Evolutionary conservation across 768 basidiomycete genomes (phyloP), one percentile per base, ranked within the genome.

Genomic region (Lentinula raphanica): DNA sequence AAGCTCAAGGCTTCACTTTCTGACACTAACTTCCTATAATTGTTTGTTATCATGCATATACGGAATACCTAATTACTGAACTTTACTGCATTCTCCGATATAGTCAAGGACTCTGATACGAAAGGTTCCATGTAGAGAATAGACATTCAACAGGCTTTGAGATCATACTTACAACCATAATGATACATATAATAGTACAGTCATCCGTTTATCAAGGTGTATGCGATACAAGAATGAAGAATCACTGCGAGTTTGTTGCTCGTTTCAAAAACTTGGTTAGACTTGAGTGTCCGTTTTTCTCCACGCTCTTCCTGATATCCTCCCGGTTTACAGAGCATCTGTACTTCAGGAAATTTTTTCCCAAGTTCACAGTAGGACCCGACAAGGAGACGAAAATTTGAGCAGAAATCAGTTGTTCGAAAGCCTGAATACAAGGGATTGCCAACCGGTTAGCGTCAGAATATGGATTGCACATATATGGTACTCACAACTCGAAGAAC

Each of bases 311-410:
- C 72, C 81, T 88, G 36, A 96, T 77, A 21, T 87, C 85, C 13
- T 79, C 78, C 58, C 85, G 78, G 28, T 82, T 81, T 2, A 89
- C 75, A 2, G 76, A 70, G 63, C 85, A 91, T 23, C 88, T 80
- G 67, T 93, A 88, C 61, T 86, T 88, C 39, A 84, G 72, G 65
- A 94, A 98, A 62, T 88, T 87, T 57, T 82, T 84, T 5, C 82
- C 76, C 9, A 83, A 69, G 27, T 71, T 80, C 3, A 76, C 60
- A 0, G 84, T 78, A 15, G 81, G 68, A 1, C 82, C 75, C 1
- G 74, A 76, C 3, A 78, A 72, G 17, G 79, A 69, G 19, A 79
- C 68, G 61, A 96, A 87, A 49, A 91, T 75, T 19, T 73, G 78
- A 1, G 77, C 70, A 0, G 74, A 69, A 13, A 86, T 69, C 38